A percentile compares a stretch with the other conserved stretches of the same genome.
Evolutionary conservation across 495 filamentous ascomycete species (phyloP).

Genomic region (Annulohypoxylon nitens): DNA sequence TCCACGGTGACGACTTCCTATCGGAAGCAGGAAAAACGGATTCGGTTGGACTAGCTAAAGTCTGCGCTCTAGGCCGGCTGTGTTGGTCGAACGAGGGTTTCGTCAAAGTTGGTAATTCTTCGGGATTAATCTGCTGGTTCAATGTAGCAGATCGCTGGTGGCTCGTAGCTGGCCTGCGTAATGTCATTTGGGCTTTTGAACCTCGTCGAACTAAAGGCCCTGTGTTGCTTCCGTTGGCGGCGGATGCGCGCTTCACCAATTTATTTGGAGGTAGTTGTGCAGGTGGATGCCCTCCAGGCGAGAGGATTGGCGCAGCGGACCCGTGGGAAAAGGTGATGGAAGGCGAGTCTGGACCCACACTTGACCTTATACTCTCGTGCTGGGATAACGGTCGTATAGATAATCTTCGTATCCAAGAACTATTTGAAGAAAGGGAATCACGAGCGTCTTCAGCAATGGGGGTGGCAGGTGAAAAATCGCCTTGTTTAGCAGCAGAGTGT

Average conservation of each 20-base stretch:
- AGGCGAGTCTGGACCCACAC: conserved; percentile 74
- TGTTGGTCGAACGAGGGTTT: conserved; percentile 55
- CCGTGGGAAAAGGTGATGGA: conserved; percentile 78
- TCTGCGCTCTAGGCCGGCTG: conserved; percentile 45
- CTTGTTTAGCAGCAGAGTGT: conserved; percentile 61
- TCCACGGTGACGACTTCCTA: conserved; percentile 53
- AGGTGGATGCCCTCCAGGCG: conserved; percentile 53
- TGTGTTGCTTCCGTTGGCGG: conserved; percentile 65
- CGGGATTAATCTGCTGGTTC: conserved; percentile 60
- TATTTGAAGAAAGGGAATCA: conserved; percentile 67
- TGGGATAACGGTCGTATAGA: conserved; percentile 79
- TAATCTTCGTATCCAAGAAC: conserved; percentile 83
- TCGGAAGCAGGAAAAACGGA: conserved; percentile 22
- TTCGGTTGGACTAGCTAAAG: conserved; percentile 33
- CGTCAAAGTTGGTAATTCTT: conserved; percentile 43
- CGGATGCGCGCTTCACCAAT: conserved; percentile 84
- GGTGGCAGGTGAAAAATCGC: conserved; percentile 48
- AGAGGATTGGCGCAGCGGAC: conserved; percentile 75
- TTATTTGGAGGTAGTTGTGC: conserved; percentile 79
- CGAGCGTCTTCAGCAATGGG: conserved; percentile 57
- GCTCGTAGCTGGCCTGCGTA: conserved; percentile 86
- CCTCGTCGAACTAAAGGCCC: conserved; percentile 53
- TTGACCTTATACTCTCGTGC: conserved; percentile 74
- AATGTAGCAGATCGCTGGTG: conserved; percentile 84
- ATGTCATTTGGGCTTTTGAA: conserved; percentile 67